These are phyloP conservation scores for Lentinus tigrinus DNA, from an alignment of 768 basidiomycete genomes.

Conservation along the genomic window DNA sequence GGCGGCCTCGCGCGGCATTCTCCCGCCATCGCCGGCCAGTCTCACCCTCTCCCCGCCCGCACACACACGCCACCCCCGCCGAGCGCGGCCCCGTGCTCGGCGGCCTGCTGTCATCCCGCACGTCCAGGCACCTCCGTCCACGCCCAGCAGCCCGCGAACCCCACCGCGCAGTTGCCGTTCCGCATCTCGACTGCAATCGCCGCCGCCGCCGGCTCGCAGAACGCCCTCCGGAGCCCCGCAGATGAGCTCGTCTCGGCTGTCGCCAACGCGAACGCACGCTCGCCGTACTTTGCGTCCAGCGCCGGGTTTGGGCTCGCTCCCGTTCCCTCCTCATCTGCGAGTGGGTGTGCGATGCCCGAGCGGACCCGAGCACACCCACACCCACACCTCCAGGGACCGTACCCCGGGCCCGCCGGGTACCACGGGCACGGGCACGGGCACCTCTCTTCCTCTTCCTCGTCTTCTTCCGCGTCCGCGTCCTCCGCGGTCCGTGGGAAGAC, in stretches of 20 bases:
- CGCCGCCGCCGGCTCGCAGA: background rate
- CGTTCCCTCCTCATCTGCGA: too few relatives aligned
- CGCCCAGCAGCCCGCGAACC: too few relatives aligned
- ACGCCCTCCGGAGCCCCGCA: slow-evolving; percentile 7
- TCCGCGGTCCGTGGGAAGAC: slow-evolving; percentile 5
- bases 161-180: background rate
- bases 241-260: slow-evolving; percentile 13
- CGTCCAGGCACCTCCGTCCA: background rate
- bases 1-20: background rate
- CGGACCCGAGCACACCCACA: too few relatives aligned
- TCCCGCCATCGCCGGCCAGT: background rate
- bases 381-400: too few relatives aligned
- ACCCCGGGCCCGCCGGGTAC: too few relatives aligned
- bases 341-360: too few relatives aligned
- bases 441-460: slow-evolving; percentile 5
- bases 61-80: background rate
- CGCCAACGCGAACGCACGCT: background rate
- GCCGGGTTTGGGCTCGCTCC: background rate
- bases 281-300: background rate
- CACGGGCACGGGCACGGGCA: background rate
- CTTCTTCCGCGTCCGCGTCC: too few relatives aligned
- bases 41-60: background rate
- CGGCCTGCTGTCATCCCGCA: background rate
- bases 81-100: background rate
- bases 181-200: background rate